Evolutionary conservation across 305 asterid species (phyloP).

Genomic region (Solanum hybrid): DNA sequence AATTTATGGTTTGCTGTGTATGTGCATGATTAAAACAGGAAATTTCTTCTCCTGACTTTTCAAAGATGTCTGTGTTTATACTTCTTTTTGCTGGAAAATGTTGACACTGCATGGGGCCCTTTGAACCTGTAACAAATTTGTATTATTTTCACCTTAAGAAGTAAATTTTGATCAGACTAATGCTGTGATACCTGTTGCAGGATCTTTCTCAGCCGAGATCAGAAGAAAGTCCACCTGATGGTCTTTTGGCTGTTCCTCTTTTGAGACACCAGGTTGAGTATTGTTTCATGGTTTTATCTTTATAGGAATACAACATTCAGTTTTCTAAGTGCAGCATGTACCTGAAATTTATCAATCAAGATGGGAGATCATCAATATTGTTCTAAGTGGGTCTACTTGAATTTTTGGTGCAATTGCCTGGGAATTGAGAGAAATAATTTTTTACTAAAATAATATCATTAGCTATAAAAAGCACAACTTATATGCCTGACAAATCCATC

Average conservation of each 20-base stretch:
- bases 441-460: not conserved
- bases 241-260: constrained; percentile 67
- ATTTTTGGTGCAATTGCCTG: constrained; percentile 1
- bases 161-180: not conserved
- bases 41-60: not conserved
- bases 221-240: constrained; percentile 83
- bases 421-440: not conserved
- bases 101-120: not conserved
- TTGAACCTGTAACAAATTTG: not conserved
- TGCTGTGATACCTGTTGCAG: constrained; percentile 33
- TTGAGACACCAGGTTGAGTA: constrained; percentile 84
- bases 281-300: constrained; percentile 9
- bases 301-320: not conserved
- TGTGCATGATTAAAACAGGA: not conserved
- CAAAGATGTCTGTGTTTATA: not conserved
- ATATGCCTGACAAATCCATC: not conserved
- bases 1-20: not conserved
- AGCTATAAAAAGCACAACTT: not conserved
- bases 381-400: not conserved
- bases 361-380: not conserved
- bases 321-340: not conserved
- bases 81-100: not conserved
- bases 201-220: constrained; percentile 85
- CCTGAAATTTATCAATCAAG: not conserved
- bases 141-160: not conserved